A percentile compares a stretch with the other conserved stretches of the same genome.
These are phyloP conservation scores for Globisporangium heterothallicum DNA, from an alignment of 352 stramenopile genomes.

Conservation along the genomic window DNA sequence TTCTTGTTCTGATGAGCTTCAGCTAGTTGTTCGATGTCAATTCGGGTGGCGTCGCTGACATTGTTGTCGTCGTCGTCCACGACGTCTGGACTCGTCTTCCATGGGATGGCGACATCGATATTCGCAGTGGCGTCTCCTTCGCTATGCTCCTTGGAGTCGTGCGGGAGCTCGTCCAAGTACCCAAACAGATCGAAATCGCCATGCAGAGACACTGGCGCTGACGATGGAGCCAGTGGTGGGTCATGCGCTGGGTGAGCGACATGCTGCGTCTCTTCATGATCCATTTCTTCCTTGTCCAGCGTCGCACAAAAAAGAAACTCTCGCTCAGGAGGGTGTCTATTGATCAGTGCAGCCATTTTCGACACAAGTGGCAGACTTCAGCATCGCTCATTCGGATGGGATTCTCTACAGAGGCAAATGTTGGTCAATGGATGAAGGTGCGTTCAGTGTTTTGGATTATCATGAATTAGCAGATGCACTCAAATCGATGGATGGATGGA, in stretches of 20 bases:
- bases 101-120: conserved; percentile 12
- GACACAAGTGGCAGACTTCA: too few relatives aligned
- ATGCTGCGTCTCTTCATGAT: background rate
- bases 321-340: too few relatives aligned
- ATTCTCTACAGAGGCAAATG: too few relatives aligned
- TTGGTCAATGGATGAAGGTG: too few relatives aligned
- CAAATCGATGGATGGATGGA: too few relatives aligned
- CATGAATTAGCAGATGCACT: background rate
- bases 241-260: too few relatives aligned
- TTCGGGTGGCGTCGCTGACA: background rate
- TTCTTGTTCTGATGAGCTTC: background rate
- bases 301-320: too few relatives aligned
- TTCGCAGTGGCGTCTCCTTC: conserved; percentile 1
- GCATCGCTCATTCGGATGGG: too few relatives aligned
- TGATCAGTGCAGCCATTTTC: too few relatives aligned
- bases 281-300: too few relatives aligned
- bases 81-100: background rate
- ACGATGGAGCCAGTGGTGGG: too few relatives aligned
- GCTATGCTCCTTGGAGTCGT: background rate
- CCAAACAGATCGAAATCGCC: background rate
- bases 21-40: background rate
- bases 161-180: background rate
- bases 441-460: background rate
- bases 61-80: background rate
- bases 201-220: too few relatives aligned